phyloP scores from a whole-genome alignment of 768 basidiomycete genomes.

The Auricularia heimuer region DNA sequence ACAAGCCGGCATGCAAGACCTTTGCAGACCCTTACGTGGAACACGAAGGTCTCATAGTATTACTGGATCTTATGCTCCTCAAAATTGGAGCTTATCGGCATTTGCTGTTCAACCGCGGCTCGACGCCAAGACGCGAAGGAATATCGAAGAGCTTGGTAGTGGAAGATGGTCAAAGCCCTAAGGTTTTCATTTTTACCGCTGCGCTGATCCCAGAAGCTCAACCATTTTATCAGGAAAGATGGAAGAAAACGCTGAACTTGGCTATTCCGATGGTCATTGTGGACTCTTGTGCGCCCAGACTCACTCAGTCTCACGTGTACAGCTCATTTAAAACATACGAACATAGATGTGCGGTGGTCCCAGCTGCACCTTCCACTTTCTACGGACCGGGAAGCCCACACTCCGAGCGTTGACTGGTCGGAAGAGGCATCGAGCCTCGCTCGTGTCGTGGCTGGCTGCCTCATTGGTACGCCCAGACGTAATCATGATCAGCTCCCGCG shows the following conservation, averaged over 20 bases:
- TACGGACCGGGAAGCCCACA: slow-evolving; percentile 11
- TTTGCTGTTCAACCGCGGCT: slow-evolving; percentile 69
- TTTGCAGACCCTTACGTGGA: slow-evolving; percentile 87
- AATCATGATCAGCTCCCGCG: neutral
- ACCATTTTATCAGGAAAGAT: neutral
- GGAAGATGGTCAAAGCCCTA: neutral
- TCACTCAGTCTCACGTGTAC: neutral
- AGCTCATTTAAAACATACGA: neutral
- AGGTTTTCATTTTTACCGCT: neutral
- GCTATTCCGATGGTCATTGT: neutral
- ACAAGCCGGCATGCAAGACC: slow-evolving; percentile 28
- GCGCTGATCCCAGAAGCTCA: no score
- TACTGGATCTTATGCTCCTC: slow-evolving; percentile 73
- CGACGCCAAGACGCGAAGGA: slow-evolving; percentile 44
- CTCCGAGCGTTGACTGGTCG: slow-evolving; percentile 44
- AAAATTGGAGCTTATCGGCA: slow-evolving; percentile 77
- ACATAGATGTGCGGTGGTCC: slow-evolving; percentile 5
- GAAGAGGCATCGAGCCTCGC: slow-evolving; percentile 42
- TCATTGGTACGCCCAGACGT: slow-evolving; percentile 38
- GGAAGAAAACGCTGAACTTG: neutral
- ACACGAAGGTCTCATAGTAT: slow-evolving; percentile 60
- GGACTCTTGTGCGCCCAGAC: neutral
- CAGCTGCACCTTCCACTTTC: slow-evolving; percentile 8
- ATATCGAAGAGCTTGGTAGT: neutral
- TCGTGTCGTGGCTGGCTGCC: slow-evolving; percentile 54